Base-by-base conservation (phyloP, 1,284 basidiomycete genomes). In the Papiliotrema fonsecae region DNA sequence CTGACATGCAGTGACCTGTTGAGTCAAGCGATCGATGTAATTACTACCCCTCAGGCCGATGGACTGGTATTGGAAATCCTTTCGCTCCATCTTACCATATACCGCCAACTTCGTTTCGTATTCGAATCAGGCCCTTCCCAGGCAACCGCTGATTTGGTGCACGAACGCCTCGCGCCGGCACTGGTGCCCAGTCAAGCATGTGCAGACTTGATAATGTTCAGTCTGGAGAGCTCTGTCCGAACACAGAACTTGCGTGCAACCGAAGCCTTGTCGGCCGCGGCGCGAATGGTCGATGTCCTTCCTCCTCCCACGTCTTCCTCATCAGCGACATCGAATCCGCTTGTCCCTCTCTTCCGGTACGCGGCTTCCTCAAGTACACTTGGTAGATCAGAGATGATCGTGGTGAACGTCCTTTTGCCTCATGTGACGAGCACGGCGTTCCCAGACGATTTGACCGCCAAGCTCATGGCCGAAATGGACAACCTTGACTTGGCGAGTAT, bases 311-410 rank as follows among this genome's bases (percentile, higher is more conserved):
- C 26, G 9, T 27, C 45, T 18, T 51, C 52, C 2, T 24, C 52
- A 3, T 36, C 43, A 7, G 30, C 16, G 10, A 16, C 26, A 6
- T n/a, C 49, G 5, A 51, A 51, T 25, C 50, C 60, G 31, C 54
- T 68, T n/a, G 45, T 56, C 19, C 61, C 60, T 2, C 50, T 70
- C 18, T 67, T 65, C 45, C 25, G 32, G 11, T 38, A 52, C 10
- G 37, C 56, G 6, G 39, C 52, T 4, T 26, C 26, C 2, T 41
- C 42, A 2, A 59, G 54, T 9, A 46, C 60, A 11, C 35, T 49
- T 6, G 51, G 51, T 13, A 47, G 56, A 14, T 41, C 54, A 0
- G 58, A 56, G 25, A 43, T 68, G 13, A 28, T 58, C 0, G 50
- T 54, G 0, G 41, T 65, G 18, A 54, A 50, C 10, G 49, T 56